These are phyloP conservation scores for Boletus rex-veris DNA, from an alignment of 768 basidiomycete species.

Conservation along the genomic window DNA sequence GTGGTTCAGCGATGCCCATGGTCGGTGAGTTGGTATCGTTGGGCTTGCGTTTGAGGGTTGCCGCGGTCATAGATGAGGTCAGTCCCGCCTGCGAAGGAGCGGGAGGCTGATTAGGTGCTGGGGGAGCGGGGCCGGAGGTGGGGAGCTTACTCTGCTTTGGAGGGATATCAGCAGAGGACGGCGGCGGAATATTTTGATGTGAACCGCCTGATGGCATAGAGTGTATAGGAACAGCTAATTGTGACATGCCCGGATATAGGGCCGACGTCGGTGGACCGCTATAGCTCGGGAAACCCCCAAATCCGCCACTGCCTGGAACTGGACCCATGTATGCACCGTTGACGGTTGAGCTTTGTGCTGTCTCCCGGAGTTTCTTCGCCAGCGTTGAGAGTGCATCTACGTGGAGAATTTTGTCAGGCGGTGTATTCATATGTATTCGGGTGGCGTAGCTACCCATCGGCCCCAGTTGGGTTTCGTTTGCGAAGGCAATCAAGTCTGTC, in stretches of 20 bases:
- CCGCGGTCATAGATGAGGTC: slow-evolving; percentile 42
- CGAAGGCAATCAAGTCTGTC: slow-evolving; percentile 71
- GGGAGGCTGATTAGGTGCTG: slow-evolving; percentile 38
- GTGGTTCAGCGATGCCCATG: slow-evolving; percentile 44
- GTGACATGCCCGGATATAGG: slow-evolving; percentile 43
- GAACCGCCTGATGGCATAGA: slow-evolving; percentile 40
- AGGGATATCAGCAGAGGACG: slow-evolving; percentile 50
- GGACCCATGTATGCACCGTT: slow-evolving; percentile 21
- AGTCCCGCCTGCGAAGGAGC: slow-evolving; percentile 41
- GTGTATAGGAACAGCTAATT: slow-evolving; percentile 44
- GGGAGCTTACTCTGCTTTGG: slow-evolving; percentile 64
- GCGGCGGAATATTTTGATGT: slow-evolving; percentile 45
- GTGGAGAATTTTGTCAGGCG: slow-evolving; percentile 21
- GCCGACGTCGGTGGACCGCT: slow-evolving; percentile 37
- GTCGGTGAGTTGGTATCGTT: slow-evolving; percentile 50
- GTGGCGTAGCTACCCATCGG: slow-evolving; percentile 56
- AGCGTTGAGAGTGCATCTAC: slow-evolving; percentile 44
- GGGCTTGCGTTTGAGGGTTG: slow-evolving; percentile 56
- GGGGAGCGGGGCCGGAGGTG: slow-evolving; percentile 40
- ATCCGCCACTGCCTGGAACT: slow-evolving; percentile 17
- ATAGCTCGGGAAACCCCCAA: slow-evolving; percentile 23
- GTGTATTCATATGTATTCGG: slow-evolving; percentile 24
- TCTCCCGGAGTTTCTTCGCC: slow-evolving; percentile 38
- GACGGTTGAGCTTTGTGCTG: slow-evolving; percentile 7
- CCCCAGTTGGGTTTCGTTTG: slow-evolving; percentile 51